These are phyloP conservation scores for Gliomastix tumulicola DNA, from an alignment of 2,329 filamentous ascomycete genomes.

Conservation along the genomic window DNA sequence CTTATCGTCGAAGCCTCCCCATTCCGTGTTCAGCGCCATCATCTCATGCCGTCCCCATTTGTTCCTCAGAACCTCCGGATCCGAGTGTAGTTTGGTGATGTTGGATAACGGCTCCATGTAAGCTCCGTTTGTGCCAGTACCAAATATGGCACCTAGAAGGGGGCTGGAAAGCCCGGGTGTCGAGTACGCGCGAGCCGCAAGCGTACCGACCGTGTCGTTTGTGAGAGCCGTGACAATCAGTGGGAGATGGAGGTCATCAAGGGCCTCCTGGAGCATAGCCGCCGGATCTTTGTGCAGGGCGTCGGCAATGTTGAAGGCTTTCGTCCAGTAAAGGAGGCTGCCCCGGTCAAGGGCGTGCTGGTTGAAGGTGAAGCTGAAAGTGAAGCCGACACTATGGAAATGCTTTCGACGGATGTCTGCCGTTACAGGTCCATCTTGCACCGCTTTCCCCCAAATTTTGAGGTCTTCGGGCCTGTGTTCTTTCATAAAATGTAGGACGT, in stretches of 20 bases:
- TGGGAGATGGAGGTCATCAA: conserved; percentile 78
- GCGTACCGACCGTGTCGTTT: conserved; percentile 94
- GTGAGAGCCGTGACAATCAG: conserved; percentile 90
- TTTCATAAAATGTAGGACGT: conserved; percentile 83
- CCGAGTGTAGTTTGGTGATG: conserved; percentile 60
- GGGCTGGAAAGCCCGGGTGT: conserved; percentile 81
- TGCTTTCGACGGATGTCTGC: conserved; percentile 62
- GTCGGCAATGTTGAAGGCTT: conserved; percentile 96
- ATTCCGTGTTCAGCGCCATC: conserved; percentile 98
- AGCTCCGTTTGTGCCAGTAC: conserved; percentile 93
- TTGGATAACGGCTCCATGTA: conserved; percentile 89
- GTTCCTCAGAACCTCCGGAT: conserved; percentile 55
- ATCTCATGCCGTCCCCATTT: conserved; percentile 78
- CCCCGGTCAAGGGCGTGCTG: conserved; percentile 95
- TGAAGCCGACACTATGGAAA: conserved; percentile 93
- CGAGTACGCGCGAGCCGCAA: conserved; percentile 96
- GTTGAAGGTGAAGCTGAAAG: conserved; percentile 94
- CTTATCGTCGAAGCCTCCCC: conserved; percentile 96
- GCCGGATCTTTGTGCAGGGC: conserved; percentile 93
- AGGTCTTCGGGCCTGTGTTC: conserved; percentile 87
- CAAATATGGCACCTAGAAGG: conserved; percentile 92
- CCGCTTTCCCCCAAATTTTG: conserved; percentile 48
- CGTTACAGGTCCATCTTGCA: conserved; percentile 52
- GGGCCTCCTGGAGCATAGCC: conserved; percentile 78
- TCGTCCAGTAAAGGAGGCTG: conserved; percentile 92